These are phyloP conservation scores for Sporothrix phasma DNA, from an alignment of 2,329 filamentous ascomycete species.

Conservation along the genomic window DNA sequence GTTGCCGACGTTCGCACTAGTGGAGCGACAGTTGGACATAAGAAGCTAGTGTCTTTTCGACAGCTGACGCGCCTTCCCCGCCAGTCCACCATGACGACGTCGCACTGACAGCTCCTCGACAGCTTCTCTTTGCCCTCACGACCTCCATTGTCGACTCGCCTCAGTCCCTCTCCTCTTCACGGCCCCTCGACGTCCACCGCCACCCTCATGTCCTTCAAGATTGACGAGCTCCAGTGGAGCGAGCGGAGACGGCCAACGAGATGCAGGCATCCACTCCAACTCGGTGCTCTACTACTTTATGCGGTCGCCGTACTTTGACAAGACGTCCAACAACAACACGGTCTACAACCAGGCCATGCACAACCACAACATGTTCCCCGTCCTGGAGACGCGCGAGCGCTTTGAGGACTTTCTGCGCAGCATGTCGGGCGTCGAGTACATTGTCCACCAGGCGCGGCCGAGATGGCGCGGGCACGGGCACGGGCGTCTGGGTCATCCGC, in stretches of 20 bases:
- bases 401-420: conserved; percentile 53
- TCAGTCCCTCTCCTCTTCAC: background rate
- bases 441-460: conserved; percentile 55
- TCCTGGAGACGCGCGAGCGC: conserved; percentile 50
- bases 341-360: conserved; percentile 52
- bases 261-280: conserved; percentile 51
- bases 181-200: background rate
- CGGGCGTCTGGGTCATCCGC: conserved; percentile 59
- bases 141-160: no score
- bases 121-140: no score
- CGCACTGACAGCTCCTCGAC: no score
- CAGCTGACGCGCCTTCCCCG: background rate
- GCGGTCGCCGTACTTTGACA: conserved; percentile 57
- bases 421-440: conserved; percentile 58
- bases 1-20: no score
- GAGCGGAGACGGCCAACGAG: conserved; percentile 40
- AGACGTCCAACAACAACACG: conserved; percentile 56
- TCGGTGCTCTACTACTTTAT: conserved; percentile 59
- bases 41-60: background rate
- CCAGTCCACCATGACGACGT: background rate
- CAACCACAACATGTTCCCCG: conserved; percentile 47
- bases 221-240: conserved; percentile 61
- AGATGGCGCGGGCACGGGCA: conserved; percentile 49
- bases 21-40: no score
- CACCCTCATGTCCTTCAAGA: conserved; percentile 33